Base-by-base conservation (phyloP, 2,329 filamentous ascomycete species). In the Podosphaera aphanis region DNA sequence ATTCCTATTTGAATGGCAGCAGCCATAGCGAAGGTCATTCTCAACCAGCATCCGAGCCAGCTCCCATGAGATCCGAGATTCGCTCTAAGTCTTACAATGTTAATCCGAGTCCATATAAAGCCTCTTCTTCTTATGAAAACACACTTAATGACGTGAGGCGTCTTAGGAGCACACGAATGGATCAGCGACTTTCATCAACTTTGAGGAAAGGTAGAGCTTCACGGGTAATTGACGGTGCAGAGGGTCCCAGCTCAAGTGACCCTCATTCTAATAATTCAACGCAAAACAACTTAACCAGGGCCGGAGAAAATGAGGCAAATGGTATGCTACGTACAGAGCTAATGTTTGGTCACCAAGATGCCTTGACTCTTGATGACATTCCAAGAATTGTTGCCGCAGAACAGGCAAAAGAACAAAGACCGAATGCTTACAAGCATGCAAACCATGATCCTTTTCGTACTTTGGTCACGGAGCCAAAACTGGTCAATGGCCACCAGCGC, bases 111-210 rank as follows among this genome's bases (percentile, higher is more conserved):
- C 75, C 78, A 44, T 66, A 66, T 27, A 70, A 74, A 49, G 70
- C 71, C 49, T 71, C 76, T 52, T 83, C 81, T 44, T 84, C 82
- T 23, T 90, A 95, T 59, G 88, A 95, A 64, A 92, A 86, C 63
- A 93, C 88, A 41, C 77, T 98, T 53, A 92, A 90, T 53, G 90
- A 98, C 62, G 90, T 98, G 59, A 79, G 85, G 56, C 74, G 90
- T 50, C 64, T 98, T 48, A 77, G 88, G 52, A 95, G 90, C 50
- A 95, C 88, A 19, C 78, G 90, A 25, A 79, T 95, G 58, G 88
- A 98, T 57, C 88, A 92, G 58, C 84, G 93, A 56, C 66, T 98
- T 38, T 95, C 88, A 31, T 92, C 84, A 19, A 94, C 85, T 44
- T 85, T 88, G 60, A 82, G 83, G 59, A 90, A 86, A 56, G 83